These are phyloP conservation scores for Musa schizocarpa DNA, from an alignment of 176 grass and related monocot species.

Conservation along the genomic window DNA sequence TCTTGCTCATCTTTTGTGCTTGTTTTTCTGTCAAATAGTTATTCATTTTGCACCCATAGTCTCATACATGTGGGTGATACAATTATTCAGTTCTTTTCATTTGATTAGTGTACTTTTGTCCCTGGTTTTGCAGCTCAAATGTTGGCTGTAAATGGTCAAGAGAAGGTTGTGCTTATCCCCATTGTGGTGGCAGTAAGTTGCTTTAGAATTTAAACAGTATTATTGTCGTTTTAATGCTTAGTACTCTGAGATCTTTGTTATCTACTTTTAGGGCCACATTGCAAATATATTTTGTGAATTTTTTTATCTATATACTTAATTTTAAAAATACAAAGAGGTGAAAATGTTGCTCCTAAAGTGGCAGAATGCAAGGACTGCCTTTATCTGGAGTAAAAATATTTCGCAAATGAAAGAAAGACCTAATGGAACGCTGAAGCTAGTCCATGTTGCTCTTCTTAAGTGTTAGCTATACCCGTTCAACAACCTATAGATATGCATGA, in stretches of 20 bases:
- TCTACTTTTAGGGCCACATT: neutral
- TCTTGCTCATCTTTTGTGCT: neutral
- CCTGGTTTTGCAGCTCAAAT: constrained; percentile 57
- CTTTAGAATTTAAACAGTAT: neutral
- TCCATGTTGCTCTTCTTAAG: too few relatives aligned
- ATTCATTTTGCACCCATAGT: neutral
- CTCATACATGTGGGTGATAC: too few relatives aligned
- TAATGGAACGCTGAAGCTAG: too few relatives aligned
- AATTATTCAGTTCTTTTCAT: neutral
- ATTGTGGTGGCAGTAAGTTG: constrained; percentile 72
- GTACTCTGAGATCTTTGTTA: neutral
- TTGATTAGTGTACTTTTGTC: constrained; percentile 13
- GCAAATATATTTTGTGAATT: neutral
- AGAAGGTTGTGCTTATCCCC: constrained; percentile 66
- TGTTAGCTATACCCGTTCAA: too few relatives aligned
- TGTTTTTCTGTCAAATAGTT: neutral
- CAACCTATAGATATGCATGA: too few relatives aligned
- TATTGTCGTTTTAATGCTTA: constrained; percentile 7
- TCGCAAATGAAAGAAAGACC: too few relatives aligned
- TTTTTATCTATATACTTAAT: neutral
- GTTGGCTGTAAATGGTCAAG: constrained; percentile 53
- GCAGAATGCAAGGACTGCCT: too few relatives aligned
- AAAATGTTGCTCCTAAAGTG: too few relatives aligned
- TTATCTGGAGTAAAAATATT: too few relatives aligned
- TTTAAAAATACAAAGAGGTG: too few relatives aligned